These are phyloP conservation scores for Cnidoscolus chayamansa DNA, from an alignment of 441 rosid species.

Conservation along the genomic window DNA sequence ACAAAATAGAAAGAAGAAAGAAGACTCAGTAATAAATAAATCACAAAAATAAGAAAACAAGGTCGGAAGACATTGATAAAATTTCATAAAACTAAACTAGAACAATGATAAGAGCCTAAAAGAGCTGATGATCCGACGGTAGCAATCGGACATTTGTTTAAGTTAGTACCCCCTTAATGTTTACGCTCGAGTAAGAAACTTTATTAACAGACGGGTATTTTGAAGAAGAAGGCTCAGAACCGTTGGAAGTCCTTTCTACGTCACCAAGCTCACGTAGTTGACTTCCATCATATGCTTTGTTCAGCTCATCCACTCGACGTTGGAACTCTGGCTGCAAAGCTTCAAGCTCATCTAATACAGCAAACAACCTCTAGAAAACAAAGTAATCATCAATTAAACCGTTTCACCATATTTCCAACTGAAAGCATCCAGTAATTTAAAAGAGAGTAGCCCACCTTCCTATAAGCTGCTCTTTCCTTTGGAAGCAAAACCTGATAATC, in stretches of 20 bases:
- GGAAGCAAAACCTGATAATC: conserved; percentile 56
- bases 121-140: background rate
- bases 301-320: conserved; percentile 47
- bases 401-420: background rate
- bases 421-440: background rate
- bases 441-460: conserved; percentile 55
- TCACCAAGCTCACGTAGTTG: conserved; percentile 39
- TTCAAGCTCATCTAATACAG: conserved; percentile 79
- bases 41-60: background rate
- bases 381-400: conserved; percentile 14
- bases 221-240: conserved; percentile 36
- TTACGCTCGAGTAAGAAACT: conserved; percentile 33
- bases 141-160: conserved; percentile 4
- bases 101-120: background rate
- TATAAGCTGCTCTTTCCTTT: conserved; percentile 55
- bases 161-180: conserved; percentile 41
- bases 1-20: conserved; percentile 5
- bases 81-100: background rate
- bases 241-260: conserved; percentile 27
- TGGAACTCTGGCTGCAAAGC: conserved; percentile 70
- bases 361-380: conserved; percentile 51
- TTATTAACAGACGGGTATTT: conserved; percentile 43
- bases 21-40: background rate
- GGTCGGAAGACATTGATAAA: background rate
- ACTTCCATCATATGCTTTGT: conserved; percentile 34